Base-by-base conservation (phyloP, 352 stramenopile genomes). In the Elongisporangium anandrum region DNA sequence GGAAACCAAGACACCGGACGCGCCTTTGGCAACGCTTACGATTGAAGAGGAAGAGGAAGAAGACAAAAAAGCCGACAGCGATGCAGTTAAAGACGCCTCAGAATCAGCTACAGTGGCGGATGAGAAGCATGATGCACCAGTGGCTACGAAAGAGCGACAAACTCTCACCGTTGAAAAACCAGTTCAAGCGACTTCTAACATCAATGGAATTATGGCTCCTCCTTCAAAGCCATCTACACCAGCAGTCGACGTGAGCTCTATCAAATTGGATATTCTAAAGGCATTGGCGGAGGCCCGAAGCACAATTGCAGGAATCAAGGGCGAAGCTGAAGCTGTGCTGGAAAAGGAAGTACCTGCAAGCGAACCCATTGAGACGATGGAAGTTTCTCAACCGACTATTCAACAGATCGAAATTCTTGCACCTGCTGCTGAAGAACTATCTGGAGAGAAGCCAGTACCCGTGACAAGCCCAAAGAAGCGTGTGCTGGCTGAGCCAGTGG, bases 241-340 rank as follows among this genome's bases (percentile, higher is more conserved):
- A 53, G 39, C 61, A 2, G 58, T 94, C 16, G 74, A 95, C 56
- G 81, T 93, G 34, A 81, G 65, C 21, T 79, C 81, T 0, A 92
- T 95, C 59, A 93, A 95, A 64, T 70, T 79, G 58, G 70, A 93
- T 52, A 87, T 95, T 51, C 54, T 95, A 6, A 93, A 92, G 56
- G 85, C 81, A 5, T 57, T 95, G 22, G 84, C 83, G 3, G 76
- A 91, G 26, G 85, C 85, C 7, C 73, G 85, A 45, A 92, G 69
- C 53, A 83, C 83, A 13, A 90, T 94, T 51, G 81, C 80, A 7
- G 85, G 62, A 21, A 90, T 94, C 54, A 94, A 88, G 58, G 66
- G 77, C 21, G 73, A 45, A 15, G 57, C 50, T 17, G 22, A 48
- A 21, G 39, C 29, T 13, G 53, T 24, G 13, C 38, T 29, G 24